Conservation (phyloP, 768 basidiomycete genomes). For the Russula sp. region DNA sequence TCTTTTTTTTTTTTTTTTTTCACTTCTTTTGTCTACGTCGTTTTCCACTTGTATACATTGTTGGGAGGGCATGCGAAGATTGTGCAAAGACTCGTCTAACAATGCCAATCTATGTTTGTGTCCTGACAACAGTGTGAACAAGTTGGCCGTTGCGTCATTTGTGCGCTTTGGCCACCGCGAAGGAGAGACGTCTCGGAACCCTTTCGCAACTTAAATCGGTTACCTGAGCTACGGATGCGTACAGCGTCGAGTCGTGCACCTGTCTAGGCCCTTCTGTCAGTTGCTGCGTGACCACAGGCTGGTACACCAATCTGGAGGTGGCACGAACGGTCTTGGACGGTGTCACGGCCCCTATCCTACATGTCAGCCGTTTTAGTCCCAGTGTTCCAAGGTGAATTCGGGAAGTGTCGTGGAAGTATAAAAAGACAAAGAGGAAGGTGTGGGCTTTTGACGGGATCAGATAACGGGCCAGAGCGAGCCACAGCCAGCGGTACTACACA, state of each 20-base stretch:
- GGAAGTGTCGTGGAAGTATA: not conserved
- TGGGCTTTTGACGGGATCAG: conserved; percentile 13
- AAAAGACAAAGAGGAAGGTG: not conserved
- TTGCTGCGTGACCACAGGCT: not conserved
- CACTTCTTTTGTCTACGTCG: not conserved
- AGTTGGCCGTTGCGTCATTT: not conserved
- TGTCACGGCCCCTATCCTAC: not conserved
- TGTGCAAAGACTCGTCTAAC: conserved; percentile 8
- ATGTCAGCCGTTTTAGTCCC: not conserved
- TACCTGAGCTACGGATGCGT: not conserved
- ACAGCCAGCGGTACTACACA: not conserved
- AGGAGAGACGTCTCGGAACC: not conserved
- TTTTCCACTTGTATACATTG: conserved; percentile 17
- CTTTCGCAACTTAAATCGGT: not conserved
- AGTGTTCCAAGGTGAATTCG: conserved; percentile 3
- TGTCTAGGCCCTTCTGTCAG: not conserved
- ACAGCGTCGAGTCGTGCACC: not conserved
- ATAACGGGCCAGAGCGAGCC: conserved; percentile 8
- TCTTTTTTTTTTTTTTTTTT: not conserved
- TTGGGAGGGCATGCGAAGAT: conserved; percentile 22
- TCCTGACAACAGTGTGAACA: conserved; percentile 22
- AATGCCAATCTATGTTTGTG: conserved; percentile 19
- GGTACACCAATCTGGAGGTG: not conserved
- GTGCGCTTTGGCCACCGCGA: not conserved
- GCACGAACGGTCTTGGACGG: not conserved